Conservation (phyloP, 129 eudicot species). For the Daucus carota region DNA sequence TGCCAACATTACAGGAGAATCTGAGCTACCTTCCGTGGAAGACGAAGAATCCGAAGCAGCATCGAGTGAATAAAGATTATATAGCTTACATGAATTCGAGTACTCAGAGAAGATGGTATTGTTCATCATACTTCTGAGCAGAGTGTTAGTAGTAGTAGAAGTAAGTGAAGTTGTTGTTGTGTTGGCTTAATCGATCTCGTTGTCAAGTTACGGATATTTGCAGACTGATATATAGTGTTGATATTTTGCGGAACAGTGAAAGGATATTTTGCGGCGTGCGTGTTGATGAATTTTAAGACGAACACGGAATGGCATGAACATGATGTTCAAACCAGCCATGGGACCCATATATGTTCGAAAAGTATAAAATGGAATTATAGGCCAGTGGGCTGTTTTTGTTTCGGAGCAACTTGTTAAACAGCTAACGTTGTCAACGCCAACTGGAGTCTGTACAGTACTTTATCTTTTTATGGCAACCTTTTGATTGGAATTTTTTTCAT, state of each 20-base stretch:
- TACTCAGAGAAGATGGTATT: background rate
- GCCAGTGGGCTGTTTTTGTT: no score
- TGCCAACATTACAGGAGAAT: conserved; percentile 26
- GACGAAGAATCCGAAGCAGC: conserved; percentile 7
- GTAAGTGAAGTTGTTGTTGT: background rate
- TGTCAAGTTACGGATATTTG: no score
- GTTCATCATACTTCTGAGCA: background rate
- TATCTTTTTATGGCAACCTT: no score
- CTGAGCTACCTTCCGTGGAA: background rate
- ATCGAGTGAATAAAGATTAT: background rate
- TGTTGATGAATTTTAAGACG: background rate
- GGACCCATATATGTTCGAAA: background rate
- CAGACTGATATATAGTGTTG: no score
- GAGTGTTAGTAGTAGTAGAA: background rate
- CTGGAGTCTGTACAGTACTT: no score
- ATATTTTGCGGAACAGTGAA: no score
- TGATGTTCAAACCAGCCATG: background rate
- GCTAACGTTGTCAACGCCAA: no score
- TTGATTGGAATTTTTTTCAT: no score
- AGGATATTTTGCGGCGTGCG: background rate
- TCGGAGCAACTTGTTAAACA: no score
- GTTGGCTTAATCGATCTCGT: background rate
- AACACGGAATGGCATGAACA: background rate
- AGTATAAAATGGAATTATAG: no score
- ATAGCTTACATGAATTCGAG: background rate